Conservation (phyloP, 176 grass and related monocot species). For the Olyra latifolia region DNA sequence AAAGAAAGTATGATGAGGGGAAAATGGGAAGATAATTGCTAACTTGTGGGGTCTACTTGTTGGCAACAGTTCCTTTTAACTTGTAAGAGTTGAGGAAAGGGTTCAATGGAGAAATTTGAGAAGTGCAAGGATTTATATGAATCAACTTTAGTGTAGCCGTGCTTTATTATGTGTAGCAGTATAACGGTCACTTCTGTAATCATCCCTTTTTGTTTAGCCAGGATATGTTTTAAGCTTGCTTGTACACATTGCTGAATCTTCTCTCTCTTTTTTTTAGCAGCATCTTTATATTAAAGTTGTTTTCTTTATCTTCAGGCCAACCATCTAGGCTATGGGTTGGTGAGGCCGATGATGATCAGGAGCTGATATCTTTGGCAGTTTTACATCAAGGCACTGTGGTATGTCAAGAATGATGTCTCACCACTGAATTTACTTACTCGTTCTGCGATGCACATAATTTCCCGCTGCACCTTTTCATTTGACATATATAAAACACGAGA, state of each 20-base stretch:
- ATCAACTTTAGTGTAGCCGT: background rate
- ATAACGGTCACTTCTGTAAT: background rate
- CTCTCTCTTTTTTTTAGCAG: slow-evolving; percentile 11
- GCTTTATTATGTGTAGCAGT: slow-evolving; percentile 12
- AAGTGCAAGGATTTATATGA: background rate
- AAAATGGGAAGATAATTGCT: slow-evolving; percentile 4
- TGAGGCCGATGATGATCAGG: slow-evolving; percentile 71
- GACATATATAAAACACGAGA: background rate
- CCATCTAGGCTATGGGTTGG: slow-evolving; percentile 75
- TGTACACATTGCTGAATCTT: slow-evolving; percentile 13
- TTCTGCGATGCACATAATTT: slow-evolving; percentile 23
- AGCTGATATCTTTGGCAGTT: slow-evolving; percentile 80
- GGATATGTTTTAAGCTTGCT: slow-evolving; percentile 21
- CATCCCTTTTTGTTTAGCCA: slow-evolving; percentile 13
- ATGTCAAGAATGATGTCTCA: slow-evolving; percentile 26
- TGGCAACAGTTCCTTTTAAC: background rate
- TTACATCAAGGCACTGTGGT: slow-evolving; percentile 58
- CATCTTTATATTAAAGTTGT: slow-evolving; percentile 19
- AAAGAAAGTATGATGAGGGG: background rate
- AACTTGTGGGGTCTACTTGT: background rate
- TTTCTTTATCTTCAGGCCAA: slow-evolving; percentile 50
- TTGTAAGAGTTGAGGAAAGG: background rate
- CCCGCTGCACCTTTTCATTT: slow-evolving; percentile 22
- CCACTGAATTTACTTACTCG: slow-evolving; percentile 11
- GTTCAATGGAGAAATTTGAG: slow-evolving; percentile 4